A percentile compares a stretch with the other conserved stretches of the same genome.
Evolutionary conservation across 768 basidiomycete species (phyloP).

Genomic region (Boletellus ananiceps): DNA sequence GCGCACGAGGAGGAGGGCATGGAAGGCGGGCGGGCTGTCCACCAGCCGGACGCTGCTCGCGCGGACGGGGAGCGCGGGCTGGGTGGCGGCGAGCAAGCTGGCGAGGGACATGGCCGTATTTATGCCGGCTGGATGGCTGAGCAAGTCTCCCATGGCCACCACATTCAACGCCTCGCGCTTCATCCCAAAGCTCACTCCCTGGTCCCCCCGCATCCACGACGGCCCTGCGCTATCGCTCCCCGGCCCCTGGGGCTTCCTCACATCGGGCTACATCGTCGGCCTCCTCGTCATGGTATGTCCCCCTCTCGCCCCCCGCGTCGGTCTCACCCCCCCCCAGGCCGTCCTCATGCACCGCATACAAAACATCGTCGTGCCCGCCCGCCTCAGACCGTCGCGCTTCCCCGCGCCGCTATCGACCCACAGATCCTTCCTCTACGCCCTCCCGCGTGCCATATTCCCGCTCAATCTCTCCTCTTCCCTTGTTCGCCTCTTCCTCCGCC

Average conservation of each 20-base stretch:
- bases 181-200: slow-evolving; percentile 33
- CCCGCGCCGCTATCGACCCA: background rate
- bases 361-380: slow-evolving; percentile 61
- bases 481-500: slow-evolving; percentile 55
- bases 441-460: slow-evolving; percentile 45
- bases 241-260: slow-evolving; percentile 68
- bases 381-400: too few species aligned
- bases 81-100: slow-evolving; percentile 31
- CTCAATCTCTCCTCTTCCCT: slow-evolving; percentile 56
- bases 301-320: background rate
- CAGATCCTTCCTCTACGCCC: slow-evolving; percentile 11
- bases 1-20: slow-evolving; percentile 50
- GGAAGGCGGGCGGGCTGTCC: slow-evolving; percentile 55
- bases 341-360: slow-evolving; percentile 72
- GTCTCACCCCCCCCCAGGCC: slow-evolving; percentile 38
- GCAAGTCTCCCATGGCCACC: slow-evolving; percentile 1
- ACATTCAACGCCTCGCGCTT: slow-evolving; percentile 32
- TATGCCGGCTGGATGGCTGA: background rate
- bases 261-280: slow-evolving; percentile 67
- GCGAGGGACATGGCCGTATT: slow-evolving; percentile 10
- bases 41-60: slow-evolving; percentile 51
- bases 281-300: slow-evolving; percentile 57
- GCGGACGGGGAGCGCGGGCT: slow-evolving; percentile 46
- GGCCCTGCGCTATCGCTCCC: slow-evolving; percentile 33
- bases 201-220: too few species aligned